Conservation (phyloP, 2,329 filamentous ascomycete genomes). For the Apiospora malaysiana region DNA sequence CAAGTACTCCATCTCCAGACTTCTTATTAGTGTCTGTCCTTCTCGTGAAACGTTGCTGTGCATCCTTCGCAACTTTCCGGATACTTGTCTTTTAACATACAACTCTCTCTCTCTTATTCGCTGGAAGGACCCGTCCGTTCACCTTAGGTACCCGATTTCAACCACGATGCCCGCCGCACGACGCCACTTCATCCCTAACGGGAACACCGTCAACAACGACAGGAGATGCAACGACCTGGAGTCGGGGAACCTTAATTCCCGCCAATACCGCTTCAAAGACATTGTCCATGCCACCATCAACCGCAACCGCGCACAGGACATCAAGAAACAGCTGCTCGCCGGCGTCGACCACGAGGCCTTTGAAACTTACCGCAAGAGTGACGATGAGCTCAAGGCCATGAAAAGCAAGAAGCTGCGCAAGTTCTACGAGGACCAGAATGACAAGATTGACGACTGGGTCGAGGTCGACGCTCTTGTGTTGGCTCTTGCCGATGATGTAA, state of each 20-base stretch:
- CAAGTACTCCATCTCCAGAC: not conserved
- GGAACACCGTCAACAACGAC: not conserved
- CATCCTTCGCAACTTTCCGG: not conserved
- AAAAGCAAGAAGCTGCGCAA: slow-evolving; percentile 56
- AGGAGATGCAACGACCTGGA: not conserved
- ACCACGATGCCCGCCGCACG: slow-evolving; percentile 5
- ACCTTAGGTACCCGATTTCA: not conserved
- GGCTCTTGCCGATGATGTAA: slow-evolving; percentile 61
- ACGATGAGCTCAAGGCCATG: slow-evolving; percentile 59
- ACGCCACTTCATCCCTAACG: not conserved
- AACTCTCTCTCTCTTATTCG: not conserved
- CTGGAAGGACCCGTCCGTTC: not conserved
- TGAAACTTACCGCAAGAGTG: slow-evolving; percentile 55
- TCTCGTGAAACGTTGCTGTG: not conserved
- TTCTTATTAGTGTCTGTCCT: not conserved
- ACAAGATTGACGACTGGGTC: slow-evolving; percentile 60
- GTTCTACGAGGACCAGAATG: slow-evolving; percentile 62
- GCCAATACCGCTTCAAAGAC: slow-evolving; percentile 49
- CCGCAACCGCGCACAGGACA: slow-evolving; percentile 45
- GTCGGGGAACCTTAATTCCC: slow-evolving; percentile 23
- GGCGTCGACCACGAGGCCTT: slow-evolving; percentile 52
- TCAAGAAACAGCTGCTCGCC: slow-evolving; percentile 55
- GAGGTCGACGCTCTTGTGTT: slow-evolving; percentile 64
- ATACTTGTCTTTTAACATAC: not conserved
- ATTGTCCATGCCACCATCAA: slow-evolving; percentile 48